phyloP scores from a whole-genome alignment of 108 stramenopile species.

The Stephanodiscus minutulus region DNA sequence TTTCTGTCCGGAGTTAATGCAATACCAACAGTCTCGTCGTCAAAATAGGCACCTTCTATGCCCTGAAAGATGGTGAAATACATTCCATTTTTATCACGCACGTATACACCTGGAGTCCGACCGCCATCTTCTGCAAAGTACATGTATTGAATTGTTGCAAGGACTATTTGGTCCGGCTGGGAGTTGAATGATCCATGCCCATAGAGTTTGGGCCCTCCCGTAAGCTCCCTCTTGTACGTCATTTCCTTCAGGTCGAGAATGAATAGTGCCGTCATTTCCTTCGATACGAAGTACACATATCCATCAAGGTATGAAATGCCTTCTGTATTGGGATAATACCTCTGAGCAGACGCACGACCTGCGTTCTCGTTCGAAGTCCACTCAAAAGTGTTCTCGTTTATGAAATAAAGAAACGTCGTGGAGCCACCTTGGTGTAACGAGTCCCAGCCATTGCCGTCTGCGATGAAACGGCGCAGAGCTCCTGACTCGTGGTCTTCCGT shows the following conservation, averaged over 20 bases:
- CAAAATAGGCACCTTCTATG: conserved; percentile 7
- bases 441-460: conserved; percentile 26
- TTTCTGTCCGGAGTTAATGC: conserved; percentile 61
- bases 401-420: conserved; percentile 6
- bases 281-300: conserved; percentile 47
- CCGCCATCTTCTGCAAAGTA: conserved; percentile 67
- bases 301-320: conserved; percentile 46
- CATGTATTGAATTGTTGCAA: conserved; percentile 21
- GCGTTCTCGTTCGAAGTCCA: conserved; percentile 37
- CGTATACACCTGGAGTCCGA: conserved; percentile 34
- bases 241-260: conserved; percentile 30
- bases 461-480: conserved; percentile 50
- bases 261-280: conserved; percentile 21
- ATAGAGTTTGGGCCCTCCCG: not conserved
- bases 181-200: conserved; percentile 33
- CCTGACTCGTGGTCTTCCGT: conserved; percentile 58
- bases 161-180: conserved; percentile 55
- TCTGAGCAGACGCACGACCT: conserved; percentile 13
- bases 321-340: conserved; percentile 46
- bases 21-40: conserved; percentile 61
- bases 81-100: conserved; percentile 25
- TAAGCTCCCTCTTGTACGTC: conserved; percentile 1
- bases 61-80: conserved; percentile 41
- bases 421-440: conserved; percentile 12
- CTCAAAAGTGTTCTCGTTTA: conserved; percentile 22